Evolutionary conservation across 805 yeast genomes (phyloP), one percentile per base, ranked within the genome.

Genomic region (Candida oleophila): DNA sequence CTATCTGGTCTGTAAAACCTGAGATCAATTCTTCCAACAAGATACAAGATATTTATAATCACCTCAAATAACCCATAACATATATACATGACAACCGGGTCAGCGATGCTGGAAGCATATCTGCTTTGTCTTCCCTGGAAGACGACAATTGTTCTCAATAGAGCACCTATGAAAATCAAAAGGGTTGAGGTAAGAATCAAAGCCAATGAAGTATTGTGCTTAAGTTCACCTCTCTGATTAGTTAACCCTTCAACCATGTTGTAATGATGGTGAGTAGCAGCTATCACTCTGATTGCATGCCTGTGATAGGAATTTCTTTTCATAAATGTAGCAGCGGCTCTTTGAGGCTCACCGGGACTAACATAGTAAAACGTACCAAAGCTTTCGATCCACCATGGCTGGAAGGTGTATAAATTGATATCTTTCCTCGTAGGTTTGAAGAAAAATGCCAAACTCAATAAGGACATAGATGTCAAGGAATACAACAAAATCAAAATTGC

Each of bases 381-480:
- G 4, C 80, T 74, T 62, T 82, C 81, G 59, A 87, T 81, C 94
- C 94, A 87, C 77, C 85, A 83, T 35, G 95, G 89, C 61, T 82
- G 87, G 61, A 80, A 85, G 53, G 82, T 81, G 56, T 78, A 74
- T 33, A 82, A 69, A 33, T 65, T 60, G 50, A 72, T 74, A 51
- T 80, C 81, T 41, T 64, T 67, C 33, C 67, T 49, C 12, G 87
- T 78, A n/a, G 89, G 82, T 46, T 77, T 76, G 59, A 82, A 66
- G 36, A 76, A 49, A 55, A 67, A 85, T 1, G 90, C 81, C 40
- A 76, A 59, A 0, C 57, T 55, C 30, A 83, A 68, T 57, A 86
- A 70, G 12, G 60, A 44, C 38, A 80, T 60, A 3, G 89, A 80
- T 1, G 81, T 60, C 34, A 77, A 61, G 2, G 85, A 76, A 60